phyloP scores from a whole-genome alignment of 805 yeast species.

The Kluyveromyces wickerhamii region DNA sequence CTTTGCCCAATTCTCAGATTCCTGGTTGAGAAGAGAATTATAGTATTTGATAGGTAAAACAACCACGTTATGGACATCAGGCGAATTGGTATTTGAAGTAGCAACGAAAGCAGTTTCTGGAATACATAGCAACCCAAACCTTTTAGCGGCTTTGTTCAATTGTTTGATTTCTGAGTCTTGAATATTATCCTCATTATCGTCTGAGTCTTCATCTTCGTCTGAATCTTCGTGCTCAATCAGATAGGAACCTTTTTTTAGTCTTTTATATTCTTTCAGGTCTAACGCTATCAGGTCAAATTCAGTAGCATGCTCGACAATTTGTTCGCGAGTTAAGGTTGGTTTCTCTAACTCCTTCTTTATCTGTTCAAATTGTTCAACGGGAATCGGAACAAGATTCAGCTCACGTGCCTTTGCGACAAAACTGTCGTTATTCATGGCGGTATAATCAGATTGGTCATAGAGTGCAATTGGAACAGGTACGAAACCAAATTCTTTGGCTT shows the following conservation, averaged over 20 bases:
- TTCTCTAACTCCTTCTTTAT: constrained; percentile 22
- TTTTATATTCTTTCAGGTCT: constrained; percentile 28
- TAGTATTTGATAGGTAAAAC: constrained; percentile 60
- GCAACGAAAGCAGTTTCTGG: constrained; percentile 56
- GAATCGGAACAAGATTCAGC: constrained; percentile 32
- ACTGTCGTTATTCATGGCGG: constrained; percentile 7
- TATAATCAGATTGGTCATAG: constrained; percentile 14
- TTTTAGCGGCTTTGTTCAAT: constrained; percentile 35
- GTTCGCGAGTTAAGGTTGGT: constrained; percentile 22
- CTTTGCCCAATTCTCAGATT: constrained; percentile 37
- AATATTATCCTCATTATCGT: constrained; percentile 6
- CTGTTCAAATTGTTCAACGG: constrained; percentile 29
- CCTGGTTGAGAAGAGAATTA: constrained; percentile 44
- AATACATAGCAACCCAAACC: constrained; percentile 43
- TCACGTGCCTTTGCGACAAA: constrained; percentile 25
- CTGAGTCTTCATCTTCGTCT: constrained; percentile 9
- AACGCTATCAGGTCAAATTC: constrained; percentile 31
- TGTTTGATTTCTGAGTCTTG: constrained; percentile 17
- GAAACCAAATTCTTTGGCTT: constrained; percentile 29
- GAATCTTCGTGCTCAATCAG: constrained; percentile 12
- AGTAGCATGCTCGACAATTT: constrained; percentile 24
- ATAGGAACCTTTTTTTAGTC: constrained; percentile 14
- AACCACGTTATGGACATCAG: constrained; percentile 50
- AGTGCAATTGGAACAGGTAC: constrained; percentile 32
- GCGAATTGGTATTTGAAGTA: constrained; percentile 48